Conservation (phyloP, 2,329 filamentous ascomycete genomes). For the Exophiala spinifera region DNA sequence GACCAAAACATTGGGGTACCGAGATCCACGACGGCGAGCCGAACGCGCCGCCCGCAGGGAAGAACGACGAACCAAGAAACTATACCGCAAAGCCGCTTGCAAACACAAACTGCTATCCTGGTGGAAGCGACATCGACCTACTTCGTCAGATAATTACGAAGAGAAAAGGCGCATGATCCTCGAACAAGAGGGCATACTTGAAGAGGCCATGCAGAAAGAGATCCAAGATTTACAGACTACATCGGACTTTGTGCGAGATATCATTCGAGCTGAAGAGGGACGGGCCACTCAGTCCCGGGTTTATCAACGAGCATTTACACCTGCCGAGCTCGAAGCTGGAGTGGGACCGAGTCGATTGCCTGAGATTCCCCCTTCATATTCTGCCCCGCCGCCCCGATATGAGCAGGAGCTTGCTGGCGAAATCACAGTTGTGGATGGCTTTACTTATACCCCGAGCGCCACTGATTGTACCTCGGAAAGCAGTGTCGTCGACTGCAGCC, state of each 20-base stretch:
- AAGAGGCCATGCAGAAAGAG: conserved; percentile 47
- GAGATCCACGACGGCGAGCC: conserved; percentile 49
- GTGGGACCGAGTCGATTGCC: conserved; percentile 22
- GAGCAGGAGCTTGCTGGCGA: conserved; percentile 39
- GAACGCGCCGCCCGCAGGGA: conserved; percentile 54
- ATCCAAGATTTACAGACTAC: conserved; percentile 52
- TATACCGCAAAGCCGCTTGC: conserved; percentile 54
- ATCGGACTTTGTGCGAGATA: conserved; percentile 51
- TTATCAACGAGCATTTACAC: conserved; percentile 9
- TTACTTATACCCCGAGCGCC: conserved; percentile 37
- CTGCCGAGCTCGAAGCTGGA: conserved; percentile 20
- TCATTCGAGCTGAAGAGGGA: conserved; percentile 43
- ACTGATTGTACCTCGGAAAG: conserved; percentile 36
- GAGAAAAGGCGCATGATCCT: conserved; percentile 51
- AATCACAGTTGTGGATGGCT: conserved; percentile 43
- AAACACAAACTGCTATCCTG: conserved; percentile 50
- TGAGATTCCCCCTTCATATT: conserved; percentile 28
- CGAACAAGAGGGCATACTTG: conserved; percentile 45
- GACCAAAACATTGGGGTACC: conserved; percentile 42
- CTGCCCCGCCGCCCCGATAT: conserved; percentile 40
- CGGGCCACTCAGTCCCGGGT: conserved; percentile 12
- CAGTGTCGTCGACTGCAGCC: conserved; percentile 42
- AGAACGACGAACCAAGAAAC: conserved; percentile 51
- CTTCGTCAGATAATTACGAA: conserved; percentile 44
- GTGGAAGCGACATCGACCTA: conserved; percentile 43